Percentiles rank a stretch among this genome's conserved stretches.
phyloP scores from a whole-genome alignment of 169 alveolate genomes.

The Plasmodium inui region DNA sequence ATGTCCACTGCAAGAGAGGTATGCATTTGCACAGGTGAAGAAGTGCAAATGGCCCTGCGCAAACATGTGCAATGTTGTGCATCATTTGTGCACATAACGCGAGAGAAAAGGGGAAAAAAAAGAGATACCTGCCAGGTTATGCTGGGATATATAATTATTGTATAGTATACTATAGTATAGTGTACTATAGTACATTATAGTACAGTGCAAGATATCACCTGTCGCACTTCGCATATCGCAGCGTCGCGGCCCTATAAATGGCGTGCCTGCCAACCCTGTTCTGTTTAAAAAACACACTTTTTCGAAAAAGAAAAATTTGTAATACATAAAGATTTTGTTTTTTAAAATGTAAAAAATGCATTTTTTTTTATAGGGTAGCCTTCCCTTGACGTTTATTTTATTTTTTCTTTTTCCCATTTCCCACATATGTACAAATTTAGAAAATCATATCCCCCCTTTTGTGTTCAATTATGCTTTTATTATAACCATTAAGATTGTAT shows the following conservation, averaged over 20 bases:
- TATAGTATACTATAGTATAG: background rate
- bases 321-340: background rate
- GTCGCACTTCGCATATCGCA: background rate
- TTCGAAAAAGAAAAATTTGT: constrained; percentile 1
- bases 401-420: background rate
- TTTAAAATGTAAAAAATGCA: constrained; percentile 2
- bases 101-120: background rate
- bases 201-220: background rate
- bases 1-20: background rate
- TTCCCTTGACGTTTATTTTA: background rate
- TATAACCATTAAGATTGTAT: constrained; percentile 1
- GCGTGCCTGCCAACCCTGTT: background rate
- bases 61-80: background rate
- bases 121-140: background rate
- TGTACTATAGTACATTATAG: background rate
- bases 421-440: background rate
- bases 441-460: background rate
- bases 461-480: background rate
- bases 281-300: constrained; percentile 1
- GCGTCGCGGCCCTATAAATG: background rate
- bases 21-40: background rate
- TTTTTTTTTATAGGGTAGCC: background rate
- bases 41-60: background rate
- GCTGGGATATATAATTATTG: background rate
- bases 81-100: background rate